Base-by-base conservation (phyloP, 192 early-diverging fungal genomes). In the Backusella liffmaniae region DNA sequence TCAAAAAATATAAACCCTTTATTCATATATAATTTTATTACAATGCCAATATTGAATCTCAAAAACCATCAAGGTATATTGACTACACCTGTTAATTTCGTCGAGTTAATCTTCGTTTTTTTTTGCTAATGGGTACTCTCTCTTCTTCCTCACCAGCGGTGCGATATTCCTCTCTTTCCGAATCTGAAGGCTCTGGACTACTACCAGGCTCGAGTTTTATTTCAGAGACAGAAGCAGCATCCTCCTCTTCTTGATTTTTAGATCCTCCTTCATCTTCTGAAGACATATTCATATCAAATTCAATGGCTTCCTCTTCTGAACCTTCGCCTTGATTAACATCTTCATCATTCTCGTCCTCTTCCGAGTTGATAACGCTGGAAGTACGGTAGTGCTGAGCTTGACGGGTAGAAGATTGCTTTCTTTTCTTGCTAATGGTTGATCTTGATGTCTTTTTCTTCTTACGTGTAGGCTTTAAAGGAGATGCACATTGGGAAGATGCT, bases 341-440 rank as follows among this genome's bases (percentile, higher is more conserved):
- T 32, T 84, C 83, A 16, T 84, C 77, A 0, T 77, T 80, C 30
- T 84, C 83, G 10, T 84, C 77, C 16, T 74, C 76, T 2, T 67
- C 37, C 1, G 42, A 44, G 10, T 77, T 79, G 0, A 83, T 62
- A 66, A 84, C 72, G 4, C 51, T 59, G 23, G 30, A 36, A 1
- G 72, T 73, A 15, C 72, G 46, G 29, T 21, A n/a, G 16, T 5
- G 5, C 21, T 49, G 44, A 37, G 2, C 16, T 46, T 41, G 18
- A 13, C 15, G 21, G n/a, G 15, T 49, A n/a, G 46, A 18, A 5
- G 46, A 49, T n/a, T 49, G 46, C 46, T 21, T 36, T 5, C 23
- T 30, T 32, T 71, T 71, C 29, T 41, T 46, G 12, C 26, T 6
- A 7, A 13, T 46, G 16, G 10, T 13, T 16, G 9, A 49, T 10